Percentiles rank a stretch among this genome's conserved stretches.
Conservation (phyloP, 78 protist genomes). For the Pelomyxa schiedti region DNA sequence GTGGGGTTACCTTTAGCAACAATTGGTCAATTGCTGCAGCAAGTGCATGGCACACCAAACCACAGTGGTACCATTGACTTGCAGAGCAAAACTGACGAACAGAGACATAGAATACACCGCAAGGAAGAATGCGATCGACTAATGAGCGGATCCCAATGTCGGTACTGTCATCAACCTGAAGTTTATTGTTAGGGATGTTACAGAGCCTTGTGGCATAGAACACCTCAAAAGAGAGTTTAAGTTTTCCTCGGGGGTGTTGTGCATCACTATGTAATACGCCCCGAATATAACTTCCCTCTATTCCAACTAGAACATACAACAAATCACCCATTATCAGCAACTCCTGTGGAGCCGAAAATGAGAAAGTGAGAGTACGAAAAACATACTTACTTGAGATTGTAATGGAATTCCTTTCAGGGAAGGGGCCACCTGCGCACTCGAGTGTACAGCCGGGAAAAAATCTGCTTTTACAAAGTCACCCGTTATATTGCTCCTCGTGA, state of each 20-base stretch:
- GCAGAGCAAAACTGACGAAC: background rate
- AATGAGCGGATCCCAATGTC: background rate
- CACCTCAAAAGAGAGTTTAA: background rate
- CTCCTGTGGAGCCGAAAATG: constrained; percentile 20
- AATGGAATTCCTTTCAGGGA: no score
- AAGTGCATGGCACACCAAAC: constrained; percentile 47
- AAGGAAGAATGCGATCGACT: background rate
- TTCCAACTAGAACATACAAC: constrained; percentile 32
- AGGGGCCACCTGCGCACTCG: no score
- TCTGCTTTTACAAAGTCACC: no score
- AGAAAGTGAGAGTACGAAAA: no score
- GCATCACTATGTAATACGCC: no score
- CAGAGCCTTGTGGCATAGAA: background rate
- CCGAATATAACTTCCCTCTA: constrained; percentile 19
- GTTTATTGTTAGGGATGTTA: no score
- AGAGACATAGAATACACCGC: background rate
- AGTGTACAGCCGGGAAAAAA: no score
- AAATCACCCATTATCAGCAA: constrained; percentile 34
- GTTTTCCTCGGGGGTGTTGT: background rate
- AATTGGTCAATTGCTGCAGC: constrained; percentile 32
- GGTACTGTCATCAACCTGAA: no score
- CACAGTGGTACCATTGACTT: constrained; percentile 1
- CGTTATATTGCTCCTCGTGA: no score
- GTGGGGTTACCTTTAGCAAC: background rate
- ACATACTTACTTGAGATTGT: no score